Conservation (phyloP, 2,329 filamentous ascomycete species). For the Fusarium sambucinum region DNA sequence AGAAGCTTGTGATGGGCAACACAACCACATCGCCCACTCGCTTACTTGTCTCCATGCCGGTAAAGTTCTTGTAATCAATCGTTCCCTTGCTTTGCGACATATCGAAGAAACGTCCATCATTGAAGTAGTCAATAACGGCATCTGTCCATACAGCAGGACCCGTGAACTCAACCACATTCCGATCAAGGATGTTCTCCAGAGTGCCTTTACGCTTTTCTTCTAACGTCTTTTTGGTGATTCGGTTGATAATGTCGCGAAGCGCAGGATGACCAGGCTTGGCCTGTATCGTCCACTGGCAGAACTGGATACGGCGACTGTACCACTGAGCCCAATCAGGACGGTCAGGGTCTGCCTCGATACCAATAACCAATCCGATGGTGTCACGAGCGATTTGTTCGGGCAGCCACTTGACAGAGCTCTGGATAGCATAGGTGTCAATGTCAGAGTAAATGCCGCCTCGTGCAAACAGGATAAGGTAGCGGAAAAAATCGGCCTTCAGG, state of each 20-base stretch:
- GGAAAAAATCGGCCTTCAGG: slow-evolving; percentile 83
- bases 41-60: slow-evolving; percentile 83
- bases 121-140: slow-evolving; percentile 90
- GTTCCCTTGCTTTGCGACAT: slow-evolving; percentile 76
- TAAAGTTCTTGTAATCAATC: slow-evolving; percentile 90
- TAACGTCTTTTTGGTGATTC: slow-evolving; percentile 86
- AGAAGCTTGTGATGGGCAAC: slow-evolving; percentile 96
- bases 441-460: slow-evolving; percentile 81
- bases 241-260: slow-evolving; percentile 85
- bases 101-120: slow-evolving; percentile 89
- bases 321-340: slow-evolving; percentile 91
- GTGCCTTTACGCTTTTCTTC: slow-evolving; percentile 75
- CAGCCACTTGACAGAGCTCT: slow-evolving; percentile 88
- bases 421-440: slow-evolving; percentile 90
- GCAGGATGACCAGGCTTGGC: slow-evolving; percentile 94
- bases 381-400: slow-evolving; percentile 80
- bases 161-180: slow-evolving; percentile 91
- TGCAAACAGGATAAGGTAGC: slow-evolving; percentile 75
- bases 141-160: slow-evolving; percentile 97
- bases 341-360: slow-evolving; percentile 96
- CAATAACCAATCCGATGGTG: slow-evolving; percentile 86
- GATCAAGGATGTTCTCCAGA: slow-evolving; percentile 70
- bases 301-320: slow-evolving; percentile 97
- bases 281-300: slow-evolving; percentile 99
- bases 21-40: slow-evolving; percentile 95